Conservation (phyloP, 2,329 filamentous ascomycete species). For the Xenosphaeropsis pyriputrescens region DNA sequence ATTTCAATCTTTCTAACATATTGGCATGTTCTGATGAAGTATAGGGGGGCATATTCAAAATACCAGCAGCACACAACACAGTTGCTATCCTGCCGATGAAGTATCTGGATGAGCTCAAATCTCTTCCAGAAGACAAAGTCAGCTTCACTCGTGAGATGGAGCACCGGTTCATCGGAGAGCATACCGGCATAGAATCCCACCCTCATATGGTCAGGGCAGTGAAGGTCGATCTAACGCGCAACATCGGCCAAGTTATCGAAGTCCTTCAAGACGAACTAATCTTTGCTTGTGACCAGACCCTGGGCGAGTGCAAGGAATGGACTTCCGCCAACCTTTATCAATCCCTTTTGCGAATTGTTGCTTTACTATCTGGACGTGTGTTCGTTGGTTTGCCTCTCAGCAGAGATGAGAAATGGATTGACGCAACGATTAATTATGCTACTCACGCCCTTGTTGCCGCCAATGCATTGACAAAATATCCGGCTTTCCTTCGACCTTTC, state of each 20-base stretch:
- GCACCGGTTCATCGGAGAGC: no score
- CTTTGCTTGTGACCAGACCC: conserved; percentile 2
- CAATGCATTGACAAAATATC: conserved; percentile 6
- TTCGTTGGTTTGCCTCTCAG: conserved; percentile 24
- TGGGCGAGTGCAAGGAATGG: conserved; percentile 15
- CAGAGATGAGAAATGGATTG: conserved; percentile 8
- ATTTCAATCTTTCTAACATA: no score
- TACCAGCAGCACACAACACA: no score
- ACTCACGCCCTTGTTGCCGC: conserved; percentile 6
- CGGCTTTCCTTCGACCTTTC: conserved; percentile 4
- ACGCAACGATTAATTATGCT: conserved; percentile 7
- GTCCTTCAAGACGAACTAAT: conserved; percentile 3
- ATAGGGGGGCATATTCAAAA: no score
- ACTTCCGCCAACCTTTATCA: conserved; percentile 9
- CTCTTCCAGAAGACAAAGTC: no score
- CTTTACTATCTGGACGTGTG: conserved; percentile 23
- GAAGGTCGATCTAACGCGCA: conserved; percentile 4
- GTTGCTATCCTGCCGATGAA: no score
- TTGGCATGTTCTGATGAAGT: no score
- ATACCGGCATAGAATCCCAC: no score
- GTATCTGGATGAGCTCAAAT: no score
- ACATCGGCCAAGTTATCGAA: conserved; percentile 1
- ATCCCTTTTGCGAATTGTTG: conserved; percentile 20
- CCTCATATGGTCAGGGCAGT: not conserved
- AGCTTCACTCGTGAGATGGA: no score